Percentiles rank a stretch among this genome's conserved stretches.
Conservation (phyloP, 2,329 filamentous ascomycete species). For the Tothia fuscella region DNA sequence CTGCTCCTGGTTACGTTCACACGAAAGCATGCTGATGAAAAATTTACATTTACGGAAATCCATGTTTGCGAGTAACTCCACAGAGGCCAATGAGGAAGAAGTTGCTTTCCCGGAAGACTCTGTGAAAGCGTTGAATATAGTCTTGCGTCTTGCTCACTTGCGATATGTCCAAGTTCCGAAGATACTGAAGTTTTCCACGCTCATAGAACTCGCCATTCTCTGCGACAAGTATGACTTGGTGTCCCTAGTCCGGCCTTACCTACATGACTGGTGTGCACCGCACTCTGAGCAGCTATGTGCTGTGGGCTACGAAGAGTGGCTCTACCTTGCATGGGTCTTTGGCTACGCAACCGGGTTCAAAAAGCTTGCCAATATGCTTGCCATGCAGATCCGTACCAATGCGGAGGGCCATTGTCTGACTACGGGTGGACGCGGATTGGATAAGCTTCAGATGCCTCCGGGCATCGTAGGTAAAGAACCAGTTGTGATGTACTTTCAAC, state of each 20-base stretch:
- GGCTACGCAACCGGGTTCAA: slow-evolving; percentile 6
- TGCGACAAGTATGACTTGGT: slow-evolving; percentile 11
- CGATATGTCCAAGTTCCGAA: slow-evolving; percentile 2
- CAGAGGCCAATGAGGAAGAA: slow-evolving; percentile 2
- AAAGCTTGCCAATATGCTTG: too few relatives aligned
- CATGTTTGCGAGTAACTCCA: background rate
- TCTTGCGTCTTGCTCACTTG: slow-evolving; percentile 8
- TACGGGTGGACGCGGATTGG: too few relatives aligned
- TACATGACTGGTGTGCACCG: background rate
- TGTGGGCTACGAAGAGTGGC: slow-evolving; percentile 3
- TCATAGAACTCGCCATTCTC: slow-evolving; percentile 4
- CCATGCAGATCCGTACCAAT: too few relatives aligned
- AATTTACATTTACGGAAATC: too few relatives aligned
- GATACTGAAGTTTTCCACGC: background rate
- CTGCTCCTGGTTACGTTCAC: too few relatives aligned
- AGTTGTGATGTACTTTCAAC: too few relatives aligned
- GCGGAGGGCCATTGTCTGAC: too few relatives aligned
- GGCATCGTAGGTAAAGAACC: too few relatives aligned
- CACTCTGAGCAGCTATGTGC: background rate
- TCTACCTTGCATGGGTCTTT: slow-evolving; percentile 9
- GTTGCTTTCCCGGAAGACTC: slow-evolving; percentile 9
- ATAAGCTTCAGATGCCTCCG: too few relatives aligned
- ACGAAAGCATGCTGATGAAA: too few relatives aligned
- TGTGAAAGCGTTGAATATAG: background rate
- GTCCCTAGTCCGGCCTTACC: slow-evolving; percentile 6